Conservation (phyloP, 208 protist genomes). For the Leishmania braziliensis region DNA sequence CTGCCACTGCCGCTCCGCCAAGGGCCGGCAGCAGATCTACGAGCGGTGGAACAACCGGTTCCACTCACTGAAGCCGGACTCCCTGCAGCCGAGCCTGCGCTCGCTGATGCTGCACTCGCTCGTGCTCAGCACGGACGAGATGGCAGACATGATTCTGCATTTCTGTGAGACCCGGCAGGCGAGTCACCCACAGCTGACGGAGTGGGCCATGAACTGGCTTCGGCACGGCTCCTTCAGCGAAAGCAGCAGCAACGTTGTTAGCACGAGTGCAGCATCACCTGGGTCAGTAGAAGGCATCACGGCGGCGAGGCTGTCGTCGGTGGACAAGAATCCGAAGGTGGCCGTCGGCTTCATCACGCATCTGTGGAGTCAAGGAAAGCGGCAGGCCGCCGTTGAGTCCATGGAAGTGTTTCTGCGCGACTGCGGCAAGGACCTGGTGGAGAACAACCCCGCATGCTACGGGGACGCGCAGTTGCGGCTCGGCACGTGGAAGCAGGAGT, state of each 20-base stretch:
- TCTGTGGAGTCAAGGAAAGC: constrained; percentile 80
- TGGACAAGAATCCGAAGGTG: constrained; percentile 52
- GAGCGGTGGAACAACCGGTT: constrained; percentile 86
- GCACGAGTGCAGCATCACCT: constrained; percentile 10
- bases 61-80: constrained; percentile 85
- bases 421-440: constrained; percentile 57
- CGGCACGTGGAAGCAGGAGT: constrained; percentile 88
- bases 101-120: constrained; percentile 96
- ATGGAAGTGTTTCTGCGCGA: constrained; percentile 82
- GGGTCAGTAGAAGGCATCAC: constrained; percentile 17
- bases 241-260: constrained; percentile 26
- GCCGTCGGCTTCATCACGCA: constrained; percentile 81
- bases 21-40: constrained; percentile 67
- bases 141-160: constrained; percentile 97
- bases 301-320: constrained; percentile 9
- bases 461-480: constrained; percentile 79
- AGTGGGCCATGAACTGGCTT: constrained; percentile 90
- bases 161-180: constrained; percentile 86
- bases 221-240: constrained; percentile 49
- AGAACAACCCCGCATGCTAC: constrained; percentile 63
- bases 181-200: constrained; percentile 81
- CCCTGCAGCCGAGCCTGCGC: constrained; percentile 94
- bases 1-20: constrained; percentile 47
- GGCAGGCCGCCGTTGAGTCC: constrained; percentile 66
- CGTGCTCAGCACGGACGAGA: constrained; percentile 91